Evolutionary conservation across 495 filamentous ascomycete genomes (phyloP), one percentile per base, ranked within the genome.

Genomic region (Endocarpon pusillum): DNA sequence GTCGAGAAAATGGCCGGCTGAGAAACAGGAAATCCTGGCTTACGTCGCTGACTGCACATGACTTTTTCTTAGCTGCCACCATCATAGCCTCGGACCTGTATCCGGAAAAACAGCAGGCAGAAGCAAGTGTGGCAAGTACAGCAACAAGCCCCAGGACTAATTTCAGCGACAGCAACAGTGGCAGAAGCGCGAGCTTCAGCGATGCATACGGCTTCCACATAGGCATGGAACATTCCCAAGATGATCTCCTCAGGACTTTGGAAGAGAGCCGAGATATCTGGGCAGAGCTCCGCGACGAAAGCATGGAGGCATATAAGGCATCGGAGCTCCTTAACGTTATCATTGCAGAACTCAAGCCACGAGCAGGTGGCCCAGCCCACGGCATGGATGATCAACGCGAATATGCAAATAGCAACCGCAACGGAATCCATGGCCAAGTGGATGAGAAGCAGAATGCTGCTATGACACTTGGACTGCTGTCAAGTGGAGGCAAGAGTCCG

Each of bases 21-120:
- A 67, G 74, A 24, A 69, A 64, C 32, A 77, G 78, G 50, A 72
- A 71, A 46, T 80, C 66, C 62, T 73, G 73, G 51, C 70, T 87
- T 34, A 81, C 71, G 11, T 75, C 79, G 1, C 68, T 93, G 4
- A 82, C 76, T 17, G 79, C 75, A 24, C 64, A 69, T 32, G 91
- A 99, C 43, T 94, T 89, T 52, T 57, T 94, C 5, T 73, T 93
- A 16, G 83, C 84, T 7, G 83, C 79, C 6, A 94, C 92, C 66
- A 73, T 94, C 30, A 64, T 94, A 15, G 73, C 72, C 42, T 63
- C 94, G n/a, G 86, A 96, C 43, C 66, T 96, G n/a, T 53, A 61
- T 31, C 55, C 62, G 20, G 47, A 48, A 9, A 37, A 51, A 25
- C 12, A 31, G 12, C 28, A 17, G 4, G 28, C 5, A 6, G 52